Base-by-base conservation (phyloP, 169 alveolate species). In the Plasmodium chabaudi region DNA sequence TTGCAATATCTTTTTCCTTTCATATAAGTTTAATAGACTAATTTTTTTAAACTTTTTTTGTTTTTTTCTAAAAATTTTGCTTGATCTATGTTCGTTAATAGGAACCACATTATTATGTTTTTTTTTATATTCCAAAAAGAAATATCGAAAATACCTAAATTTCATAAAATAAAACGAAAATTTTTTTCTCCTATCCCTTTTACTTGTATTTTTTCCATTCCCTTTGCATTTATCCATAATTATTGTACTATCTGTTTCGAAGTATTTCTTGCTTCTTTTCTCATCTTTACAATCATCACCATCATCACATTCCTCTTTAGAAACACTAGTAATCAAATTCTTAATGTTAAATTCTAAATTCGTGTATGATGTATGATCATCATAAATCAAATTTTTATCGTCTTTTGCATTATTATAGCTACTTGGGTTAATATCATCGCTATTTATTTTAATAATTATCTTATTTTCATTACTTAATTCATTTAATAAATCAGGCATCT, bases 31-130 rank as follows among this genome's bases (percentile, higher is more conserved):
- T 57, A 72, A 57, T 63, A 59, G 44, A 15, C 87, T 60, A 19
- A 72, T 42, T 15, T 46, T 72, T 59, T 72, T 72, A 15, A 72
- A 72, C 60, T 72, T 72, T 72, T 72, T 72, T 25, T 72, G 56
- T 39, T 72, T 72, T 42, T 57, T 72, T 39, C 55, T 59, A 72
- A 72, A 42, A 17, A 39, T 21, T 57, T 15, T 57, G 15, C 17
- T 39, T 39, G 63, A 34, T 59, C 61, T 60, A 72, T 56, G 27
- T 39, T 72, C 87, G 17, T 51, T 59, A 27, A 39, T 59, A 27
- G 87, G 13, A 17, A 7, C 5, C 12, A 72, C 13, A 39, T 15
- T 72, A 9, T 63, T 72, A 1, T 21, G 10, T 44, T 12, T 56
- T 64, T 51, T 72, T 72, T 34, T 72, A 51, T 59, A 19, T 34